Percentiles rank a stretch among this genome's conserved stretches.
Conservation (phyloP, 306 rosid genomes). For the Hippophae rhamnoides region DNA sequence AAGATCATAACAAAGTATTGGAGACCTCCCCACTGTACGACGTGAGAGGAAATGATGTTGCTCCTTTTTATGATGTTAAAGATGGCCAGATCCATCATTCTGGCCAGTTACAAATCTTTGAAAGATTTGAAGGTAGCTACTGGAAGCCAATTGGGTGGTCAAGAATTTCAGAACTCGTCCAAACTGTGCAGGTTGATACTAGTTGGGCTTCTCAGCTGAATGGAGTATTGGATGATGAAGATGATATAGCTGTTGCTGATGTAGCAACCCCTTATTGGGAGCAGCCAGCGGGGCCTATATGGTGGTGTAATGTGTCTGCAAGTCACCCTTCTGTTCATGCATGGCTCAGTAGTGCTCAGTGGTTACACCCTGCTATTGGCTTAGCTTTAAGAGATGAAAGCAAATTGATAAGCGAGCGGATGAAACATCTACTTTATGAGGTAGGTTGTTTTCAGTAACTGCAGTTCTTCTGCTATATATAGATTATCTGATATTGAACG, state of each 20-base stretch:
- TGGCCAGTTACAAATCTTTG: conserved; percentile 24
- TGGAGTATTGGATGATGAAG: conserved; percentile 47
- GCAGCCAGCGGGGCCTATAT: conserved; percentile 75
- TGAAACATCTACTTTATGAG: conserved; percentile 91
- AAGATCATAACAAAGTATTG: conserved; percentile 18
- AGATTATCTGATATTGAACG: background rate
- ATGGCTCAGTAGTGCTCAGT: conserved; percentile 77
- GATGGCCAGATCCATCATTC: conserved; percentile 19
- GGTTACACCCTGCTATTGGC: conserved; percentile 89
- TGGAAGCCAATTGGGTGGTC: conserved; percentile 96
- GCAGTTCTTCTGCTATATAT: conserved; percentile 3
- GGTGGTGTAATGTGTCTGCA: conserved; percentile 96
- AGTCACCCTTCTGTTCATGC: conserved; percentile 47
- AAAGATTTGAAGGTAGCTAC: conserved; percentile 32
- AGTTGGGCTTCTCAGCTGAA: conserved; percentile 43
- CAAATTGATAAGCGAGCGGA: conserved; percentile 66
- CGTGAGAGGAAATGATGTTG: conserved; percentile 8
- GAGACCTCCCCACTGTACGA: conserved; percentile 24
- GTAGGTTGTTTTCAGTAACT: conserved; percentile 24
- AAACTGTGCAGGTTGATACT: conserved; percentile 48
- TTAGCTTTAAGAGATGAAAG: conserved; percentile 80
- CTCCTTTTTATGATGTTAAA: conserved; percentile 21
- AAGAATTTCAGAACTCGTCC: conserved; percentile 71
- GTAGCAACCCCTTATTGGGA: conserved; percentile 88
- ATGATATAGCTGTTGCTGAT: conserved; percentile 76